These are phyloP conservation scores for Sphagnum contortum DNA, from an alignment of 225 moss, liverwort and hornwort species.

Conservation along the genomic window DNA sequence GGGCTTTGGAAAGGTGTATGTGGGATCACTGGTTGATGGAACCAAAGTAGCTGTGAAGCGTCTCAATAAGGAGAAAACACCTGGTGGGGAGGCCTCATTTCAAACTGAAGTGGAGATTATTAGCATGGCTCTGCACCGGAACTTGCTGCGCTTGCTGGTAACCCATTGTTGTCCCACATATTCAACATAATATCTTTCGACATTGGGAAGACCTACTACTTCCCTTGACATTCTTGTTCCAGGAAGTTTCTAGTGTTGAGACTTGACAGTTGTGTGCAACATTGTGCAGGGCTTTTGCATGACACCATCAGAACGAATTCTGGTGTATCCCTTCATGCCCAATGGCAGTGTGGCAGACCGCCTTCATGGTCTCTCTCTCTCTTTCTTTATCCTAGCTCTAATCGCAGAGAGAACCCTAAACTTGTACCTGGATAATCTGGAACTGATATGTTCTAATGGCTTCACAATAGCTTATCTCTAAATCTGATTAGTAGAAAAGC, in stretches of 20 bases:
- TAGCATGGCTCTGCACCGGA: conserved; percentile 93
- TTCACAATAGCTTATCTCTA: too few relatives aligned
- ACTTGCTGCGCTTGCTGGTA: conserved; percentile 46
- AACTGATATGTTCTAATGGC: too few relatives aligned
- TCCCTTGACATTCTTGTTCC: too few relatives aligned
- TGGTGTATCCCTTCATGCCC: conserved; percentile 95
- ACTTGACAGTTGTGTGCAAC: too few relatives aligned
- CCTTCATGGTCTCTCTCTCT: conserved; percentile 36
- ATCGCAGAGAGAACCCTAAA: too few relatives aligned
- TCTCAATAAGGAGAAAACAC: conserved; percentile 84
- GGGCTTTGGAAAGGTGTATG: conserved; percentile 94
- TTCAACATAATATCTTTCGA: too few relatives aligned
- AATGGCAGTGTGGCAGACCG: conserved; percentile 94
- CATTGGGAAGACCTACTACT: too few relatives aligned
- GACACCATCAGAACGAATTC: conserved; percentile 82
- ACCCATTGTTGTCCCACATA: too few relatives aligned
- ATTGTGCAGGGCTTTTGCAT: conserved; percentile 76
- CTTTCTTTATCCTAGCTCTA: neutral
- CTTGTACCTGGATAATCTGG: too few relatives aligned
- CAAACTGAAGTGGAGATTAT: conserved; percentile 99
- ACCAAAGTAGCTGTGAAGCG: conserved; percentile 89
- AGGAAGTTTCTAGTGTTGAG: too few relatives aligned
- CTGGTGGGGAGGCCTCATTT: conserved; percentile 86
- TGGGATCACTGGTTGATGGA: conserved; percentile 82
- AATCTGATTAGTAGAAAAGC: too few relatives aligned